phyloP scores from a whole-genome alignment of 768 basidiomycete genomes.

The Leucocoprinus sp. region DNA sequence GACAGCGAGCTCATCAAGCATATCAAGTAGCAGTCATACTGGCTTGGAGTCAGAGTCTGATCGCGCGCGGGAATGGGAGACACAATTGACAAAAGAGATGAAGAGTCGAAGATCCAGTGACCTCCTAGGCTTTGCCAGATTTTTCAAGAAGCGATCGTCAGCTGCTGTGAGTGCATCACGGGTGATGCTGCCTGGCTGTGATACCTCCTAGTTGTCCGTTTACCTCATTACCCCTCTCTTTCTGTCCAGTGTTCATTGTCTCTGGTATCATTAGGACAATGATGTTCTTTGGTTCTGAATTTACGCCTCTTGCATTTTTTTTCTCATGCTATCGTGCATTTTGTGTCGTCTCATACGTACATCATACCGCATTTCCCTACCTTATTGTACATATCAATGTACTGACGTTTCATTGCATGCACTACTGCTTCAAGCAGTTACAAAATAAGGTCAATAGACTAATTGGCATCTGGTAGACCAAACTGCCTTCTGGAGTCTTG shows the following conservation, averaged over 20 bases:
- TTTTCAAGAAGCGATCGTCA: slow-evolving; percentile 26
- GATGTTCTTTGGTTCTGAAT: slow-evolving; percentile 2
- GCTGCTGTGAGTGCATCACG: slow-evolving; percentile 14
- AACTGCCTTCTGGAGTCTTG: too few species aligned
- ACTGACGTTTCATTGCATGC: neutral
- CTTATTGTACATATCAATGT: neutral
- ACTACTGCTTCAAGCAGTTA: too few species aligned
- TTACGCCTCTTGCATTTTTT: slow-evolving; percentile 7
- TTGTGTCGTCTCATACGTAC: slow-evolving; percentile 3
- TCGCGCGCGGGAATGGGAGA: slow-evolving; percentile 66
- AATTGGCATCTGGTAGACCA: too few species aligned
- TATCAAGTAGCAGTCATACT: slow-evolving; percentile 18
- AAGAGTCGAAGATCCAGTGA: slow-evolving; percentile 46
- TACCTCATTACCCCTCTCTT: slow-evolving; percentile 4
- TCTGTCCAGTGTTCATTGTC: neutral
- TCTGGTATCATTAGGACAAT: slow-evolving; percentile 7
- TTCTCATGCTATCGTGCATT: slow-evolving; percentile 5
- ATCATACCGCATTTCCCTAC: slow-evolving; percentile 7
- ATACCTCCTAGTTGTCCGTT: slow-evolving; percentile 10
- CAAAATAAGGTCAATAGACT: too few species aligned
- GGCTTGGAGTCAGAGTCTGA: slow-evolving; percentile 8
- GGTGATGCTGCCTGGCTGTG: slow-evolving; percentile 13
- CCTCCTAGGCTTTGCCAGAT: slow-evolving; percentile 34
- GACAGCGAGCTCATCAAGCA: slow-evolving; percentile 23
- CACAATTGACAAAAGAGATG: slow-evolving; percentile 61